These are phyloP conservation scores for Talaromyces sp. DNA, from an alignment of 2,329 filamentous ascomycete species.

Conservation along the genomic window DNA sequence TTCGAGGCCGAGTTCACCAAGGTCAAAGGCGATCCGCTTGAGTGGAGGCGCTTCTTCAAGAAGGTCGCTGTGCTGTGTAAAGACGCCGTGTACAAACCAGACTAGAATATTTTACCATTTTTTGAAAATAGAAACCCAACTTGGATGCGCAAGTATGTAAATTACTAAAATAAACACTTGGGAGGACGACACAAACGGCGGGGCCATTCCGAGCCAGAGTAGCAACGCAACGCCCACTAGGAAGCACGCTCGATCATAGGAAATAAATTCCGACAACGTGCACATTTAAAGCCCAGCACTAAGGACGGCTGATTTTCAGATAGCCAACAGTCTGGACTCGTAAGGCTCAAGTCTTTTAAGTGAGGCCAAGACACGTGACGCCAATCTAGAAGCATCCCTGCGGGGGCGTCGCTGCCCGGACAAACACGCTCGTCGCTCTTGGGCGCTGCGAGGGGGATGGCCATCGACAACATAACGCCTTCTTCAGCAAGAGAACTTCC, in stretches of 20 bases:
- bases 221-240: too few relatives aligned
- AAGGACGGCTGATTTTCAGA: neutral
- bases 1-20: conserved; percentile 90
- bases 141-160: neutral
- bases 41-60: conserved; percentile 97
- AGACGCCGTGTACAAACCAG: conserved; percentile 68
- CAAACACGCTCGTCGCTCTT: neutral
- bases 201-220: neutral
- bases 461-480: neutral
- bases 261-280: neutral
- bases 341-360: too few relatives aligned
- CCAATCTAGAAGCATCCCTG: neutral
- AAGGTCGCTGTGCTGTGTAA: conserved; percentile 83
- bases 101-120: conserved; percentile 18
- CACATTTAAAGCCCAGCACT: too few relatives aligned
- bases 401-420: neutral
- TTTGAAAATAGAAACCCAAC: neutral
- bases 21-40: conserved; percentile 88
- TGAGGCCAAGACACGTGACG: neutral
- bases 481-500: neutral
- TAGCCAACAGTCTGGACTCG: neutral
- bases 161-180: neutral
- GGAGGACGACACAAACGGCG: neutral
- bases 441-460: neutral
- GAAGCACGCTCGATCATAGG: neutral